Evolutionary conservation across 331 rosid species (phyloP).

Genomic region (Quercus phellos): DNA sequence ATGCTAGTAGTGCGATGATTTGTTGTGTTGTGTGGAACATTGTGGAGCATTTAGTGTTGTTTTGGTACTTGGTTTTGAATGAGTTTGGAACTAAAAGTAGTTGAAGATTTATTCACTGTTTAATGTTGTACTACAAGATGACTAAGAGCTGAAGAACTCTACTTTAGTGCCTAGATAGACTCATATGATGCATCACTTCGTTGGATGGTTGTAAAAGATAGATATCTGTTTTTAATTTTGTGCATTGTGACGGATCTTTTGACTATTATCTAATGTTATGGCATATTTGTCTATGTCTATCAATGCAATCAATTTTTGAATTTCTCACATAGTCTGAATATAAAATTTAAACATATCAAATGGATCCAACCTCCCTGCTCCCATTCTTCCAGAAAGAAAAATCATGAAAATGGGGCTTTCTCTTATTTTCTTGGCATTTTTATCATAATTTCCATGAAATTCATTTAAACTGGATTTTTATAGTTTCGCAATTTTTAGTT

Average conservation of each 20-base stretch:
- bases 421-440: background rate
- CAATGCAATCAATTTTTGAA: background rate
- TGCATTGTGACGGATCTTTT: background rate
- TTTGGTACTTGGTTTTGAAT: background rate
- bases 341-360: background rate
- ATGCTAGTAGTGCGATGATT: background rate
- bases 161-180: background rate
- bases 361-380: background rate
- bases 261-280: background rate
- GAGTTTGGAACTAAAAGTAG: background rate
- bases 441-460: background rate
- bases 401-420: background rate
- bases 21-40: background rate
- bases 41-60: background rate
- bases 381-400: background rate
- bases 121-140: background rate
- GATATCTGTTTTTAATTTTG: background rate
- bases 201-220: background rate
- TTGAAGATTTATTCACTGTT: background rate
- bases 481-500: background rate
- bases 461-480: background rate
- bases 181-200: background rate
- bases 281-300: background rate
- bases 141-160: background rate
- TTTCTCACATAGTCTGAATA: background rate